phyloP scores from a whole-genome alignment of 495 filamentous ascomycete species.

The Penicillium samsonianum region DNA sequence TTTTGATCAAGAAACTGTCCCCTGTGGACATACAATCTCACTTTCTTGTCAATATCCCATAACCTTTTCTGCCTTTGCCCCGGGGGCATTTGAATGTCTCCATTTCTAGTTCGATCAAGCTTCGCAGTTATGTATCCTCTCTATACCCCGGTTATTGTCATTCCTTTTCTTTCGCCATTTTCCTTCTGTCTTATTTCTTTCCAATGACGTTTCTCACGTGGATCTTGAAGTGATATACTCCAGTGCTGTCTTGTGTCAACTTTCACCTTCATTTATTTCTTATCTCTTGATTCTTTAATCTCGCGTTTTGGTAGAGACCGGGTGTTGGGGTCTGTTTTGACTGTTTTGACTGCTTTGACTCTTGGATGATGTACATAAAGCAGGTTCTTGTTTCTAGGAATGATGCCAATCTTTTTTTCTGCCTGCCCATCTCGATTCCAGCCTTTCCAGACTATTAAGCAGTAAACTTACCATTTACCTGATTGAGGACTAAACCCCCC shows the following conservation, averaged over 20 bases:
- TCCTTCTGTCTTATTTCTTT: slow-evolving; percentile 14
- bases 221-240: slow-evolving; percentile 16
- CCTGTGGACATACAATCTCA: slow-evolving; percentile 12
- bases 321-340: slow-evolving; percentile 12
- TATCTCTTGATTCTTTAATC: slow-evolving; percentile 9
- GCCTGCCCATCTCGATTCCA: background rate
- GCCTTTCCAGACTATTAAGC: background rate
- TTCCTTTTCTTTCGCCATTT: slow-evolving; percentile 13
- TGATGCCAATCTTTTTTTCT: slow-evolving; percentile 12
- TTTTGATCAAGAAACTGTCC: slow-evolving; percentile 16
- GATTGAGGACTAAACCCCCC: no score
- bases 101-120: slow-evolving; percentile 19
- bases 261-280: slow-evolving; percentile 1
- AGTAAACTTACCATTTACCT: background rate
- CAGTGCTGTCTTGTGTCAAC: slow-evolving; percentile 8
- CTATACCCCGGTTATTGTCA: slow-evolving; percentile 30
- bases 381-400: slow-evolving; percentile 20
- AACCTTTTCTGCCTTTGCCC: slow-evolving; percentile 7
- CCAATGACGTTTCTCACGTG: slow-evolving; percentile 8
- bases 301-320: slow-evolving; percentile 4
- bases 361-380: slow-evolving; percentile 30
- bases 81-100: slow-evolving; percentile 12
- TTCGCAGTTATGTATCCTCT: slow-evolving; percentile 18
- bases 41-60: slow-evolving; percentile 9
- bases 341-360: slow-evolving; percentile 12